Conservation (phyloP, 306 rosid species). For the Luffa acutangula region DNA sequence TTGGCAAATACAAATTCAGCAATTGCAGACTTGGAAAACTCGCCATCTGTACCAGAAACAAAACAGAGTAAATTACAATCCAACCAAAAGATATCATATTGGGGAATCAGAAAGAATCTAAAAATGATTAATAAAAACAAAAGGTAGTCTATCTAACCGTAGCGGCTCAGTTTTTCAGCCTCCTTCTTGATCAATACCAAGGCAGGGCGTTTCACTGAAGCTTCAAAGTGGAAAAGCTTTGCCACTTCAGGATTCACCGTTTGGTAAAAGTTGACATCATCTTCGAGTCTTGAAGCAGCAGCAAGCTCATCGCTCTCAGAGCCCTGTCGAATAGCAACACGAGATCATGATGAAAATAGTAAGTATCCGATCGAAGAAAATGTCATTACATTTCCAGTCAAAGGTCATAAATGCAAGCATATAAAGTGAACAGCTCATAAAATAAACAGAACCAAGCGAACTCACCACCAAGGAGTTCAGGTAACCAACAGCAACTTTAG, state of each 20-base stretch:
- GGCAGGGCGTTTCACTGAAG: conserved; percentile 78
- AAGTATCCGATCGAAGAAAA: background rate
- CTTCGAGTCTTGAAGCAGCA: conserved; percentile 86
- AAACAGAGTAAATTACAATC: conserved; percentile 3
- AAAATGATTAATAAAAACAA: background rate
- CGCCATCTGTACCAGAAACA: conserved; percentile 46
- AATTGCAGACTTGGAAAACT: conserved; percentile 61
- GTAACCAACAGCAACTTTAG: conserved; percentile 73
- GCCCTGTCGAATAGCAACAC: conserved; percentile 44
- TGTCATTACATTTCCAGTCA: background rate
- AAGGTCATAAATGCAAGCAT: background rate
- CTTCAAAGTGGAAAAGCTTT: conserved; percentile 72
- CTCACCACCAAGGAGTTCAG: conserved; percentile 88
- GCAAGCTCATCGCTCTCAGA: conserved; percentile 87
- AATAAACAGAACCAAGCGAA: background rate
- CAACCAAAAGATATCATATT: background rate
- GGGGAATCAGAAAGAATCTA: background rate
- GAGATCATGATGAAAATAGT: conserved; percentile 6
- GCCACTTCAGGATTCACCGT: conserved; percentile 81
- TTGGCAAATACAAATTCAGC: conserved; percentile 62
- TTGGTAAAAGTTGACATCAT: conserved; percentile 87
- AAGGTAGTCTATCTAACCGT: conserved; percentile 44
- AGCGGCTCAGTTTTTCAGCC: conserved; percentile 61
- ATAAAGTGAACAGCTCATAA: background rate
- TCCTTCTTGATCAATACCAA: conserved; percentile 78